Conservation (phyloP, 441 rosid species). For the Raphanus hybrid region DNA sequence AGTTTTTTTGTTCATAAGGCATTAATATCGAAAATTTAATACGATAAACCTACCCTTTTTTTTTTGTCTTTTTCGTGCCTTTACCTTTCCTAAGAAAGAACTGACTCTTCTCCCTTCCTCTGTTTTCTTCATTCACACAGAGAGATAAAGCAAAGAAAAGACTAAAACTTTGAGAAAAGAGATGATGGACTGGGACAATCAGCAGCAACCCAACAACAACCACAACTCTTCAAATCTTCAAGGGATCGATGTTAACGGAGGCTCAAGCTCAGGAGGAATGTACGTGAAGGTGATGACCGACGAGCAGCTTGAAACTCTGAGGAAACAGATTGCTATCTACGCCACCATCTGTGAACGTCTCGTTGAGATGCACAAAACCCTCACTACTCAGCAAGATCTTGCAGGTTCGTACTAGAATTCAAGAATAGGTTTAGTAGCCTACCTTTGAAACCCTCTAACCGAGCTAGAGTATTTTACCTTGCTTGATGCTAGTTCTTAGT, state of each 20-base stretch:
- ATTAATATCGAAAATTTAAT: slow-evolving; percentile 6
- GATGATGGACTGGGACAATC: slow-evolving; percentile 79
- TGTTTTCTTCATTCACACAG: slow-evolving; percentile 37
- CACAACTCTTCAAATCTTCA: slow-evolving; percentile 46
- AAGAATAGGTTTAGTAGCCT: background rate
- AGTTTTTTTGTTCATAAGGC: background rate
- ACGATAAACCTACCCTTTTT: slow-evolving; percentile 5
- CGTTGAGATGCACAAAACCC: slow-evolving; percentile 93
- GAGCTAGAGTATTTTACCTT: slow-evolving; percentile 11
- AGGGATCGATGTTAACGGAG: slow-evolving; percentile 42
- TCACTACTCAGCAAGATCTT: slow-evolving; percentile 94
- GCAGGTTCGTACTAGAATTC: slow-evolving; percentile 49
- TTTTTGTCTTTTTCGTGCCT: slow-evolving; percentile 41
- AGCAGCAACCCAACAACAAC: slow-evolving; percentile 45
- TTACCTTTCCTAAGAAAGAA: slow-evolving; percentile 40
- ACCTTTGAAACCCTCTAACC: background rate
- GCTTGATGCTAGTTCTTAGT: slow-evolving; percentile 17
- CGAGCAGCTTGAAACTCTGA: slow-evolving; percentile 86
- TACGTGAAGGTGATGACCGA: slow-evolving; percentile 99
- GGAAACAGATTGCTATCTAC: slow-evolving; percentile 96
- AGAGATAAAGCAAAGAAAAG: background rate
- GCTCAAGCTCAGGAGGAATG: slow-evolving; percentile 52
- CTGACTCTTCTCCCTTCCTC: slow-evolving; percentile 40
- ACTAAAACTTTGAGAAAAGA: slow-evolving; percentile 21
- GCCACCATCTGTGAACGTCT: slow-evolving; percentile 96